Conservation (phyloP, 2,329 filamentous ascomycete genomes). For the Hypoxylon sp. region DNA sequence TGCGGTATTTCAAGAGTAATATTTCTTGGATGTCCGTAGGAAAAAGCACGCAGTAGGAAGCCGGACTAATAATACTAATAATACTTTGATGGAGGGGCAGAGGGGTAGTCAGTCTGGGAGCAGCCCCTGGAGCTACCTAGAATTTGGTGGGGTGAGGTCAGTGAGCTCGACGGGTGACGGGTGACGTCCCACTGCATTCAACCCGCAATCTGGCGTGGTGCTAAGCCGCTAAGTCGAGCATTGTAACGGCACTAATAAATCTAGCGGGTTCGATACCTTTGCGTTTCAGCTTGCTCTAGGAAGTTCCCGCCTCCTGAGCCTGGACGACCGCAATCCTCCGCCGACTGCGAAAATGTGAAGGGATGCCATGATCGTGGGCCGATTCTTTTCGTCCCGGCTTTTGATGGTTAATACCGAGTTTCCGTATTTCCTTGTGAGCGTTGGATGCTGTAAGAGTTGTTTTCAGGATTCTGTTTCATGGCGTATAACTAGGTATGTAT, state of each 20-base stretch:
- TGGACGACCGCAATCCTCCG: conserved; percentile 21
- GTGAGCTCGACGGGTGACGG: conserved; percentile 37
- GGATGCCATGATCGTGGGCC: conserved; percentile 32
- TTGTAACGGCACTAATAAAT: conserved; percentile 29
- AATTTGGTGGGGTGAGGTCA: conserved; percentile 43
- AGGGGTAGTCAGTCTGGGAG: conserved; percentile 25
- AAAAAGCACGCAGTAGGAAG: conserved; percentile 44
- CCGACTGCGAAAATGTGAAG: conserved; percentile 17
- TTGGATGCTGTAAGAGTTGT: conserved; percentile 2
- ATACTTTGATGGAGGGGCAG: conserved; percentile 27
- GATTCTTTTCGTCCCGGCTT: conserved; percentile 16
- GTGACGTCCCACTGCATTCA: conserved; percentile 19
- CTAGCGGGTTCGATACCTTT: conserved; percentile 28
- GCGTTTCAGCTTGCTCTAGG: conserved; percentile 26
- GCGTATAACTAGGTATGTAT: neutral
- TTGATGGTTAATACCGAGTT: neutral
- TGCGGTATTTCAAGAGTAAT: conserved; percentile 44
- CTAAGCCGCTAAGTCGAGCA: conserved; percentile 28
- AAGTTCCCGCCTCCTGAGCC: conserved; percentile 17
- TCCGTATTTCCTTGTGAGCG: conserved; percentile 6
- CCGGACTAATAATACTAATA: conserved; percentile 36
- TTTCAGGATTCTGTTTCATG: neutral
- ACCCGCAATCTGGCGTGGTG: conserved; percentile 24
- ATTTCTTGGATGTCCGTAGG: conserved; percentile 37
- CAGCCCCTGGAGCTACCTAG: too few species aligned